Evolutionary conservation across 208 protist species (phyloP).

Genomic region (Leishmania tarentolae): DNA sequence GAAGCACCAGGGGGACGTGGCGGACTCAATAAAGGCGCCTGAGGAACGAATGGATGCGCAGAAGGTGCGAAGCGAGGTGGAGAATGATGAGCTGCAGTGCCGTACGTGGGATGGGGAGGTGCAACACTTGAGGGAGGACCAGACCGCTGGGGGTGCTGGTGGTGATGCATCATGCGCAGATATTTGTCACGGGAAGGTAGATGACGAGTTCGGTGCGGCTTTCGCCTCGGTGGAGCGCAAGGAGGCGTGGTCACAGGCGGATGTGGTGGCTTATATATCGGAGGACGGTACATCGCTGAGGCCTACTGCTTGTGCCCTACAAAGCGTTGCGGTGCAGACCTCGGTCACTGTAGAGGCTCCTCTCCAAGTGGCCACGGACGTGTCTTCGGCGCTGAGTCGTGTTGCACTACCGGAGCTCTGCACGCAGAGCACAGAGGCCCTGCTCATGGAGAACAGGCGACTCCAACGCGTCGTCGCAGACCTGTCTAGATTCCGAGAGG

Average conservation of each 20-base stretch:
- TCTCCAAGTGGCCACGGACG: not conserved
- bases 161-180: not conserved
- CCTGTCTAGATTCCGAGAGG: conserved; percentile 31
- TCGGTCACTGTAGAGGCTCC: not conserved
- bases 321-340: not conserved
- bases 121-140: not conserved
- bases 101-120: conserved; percentile 14
- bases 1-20: conserved; percentile 12
- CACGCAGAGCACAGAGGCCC: not conserved
- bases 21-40: not conserved
- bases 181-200: not conserved
- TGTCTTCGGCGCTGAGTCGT: not conserved
- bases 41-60: not conserved
- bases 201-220: not conserved
- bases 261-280: not conserved
- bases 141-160: not conserved
- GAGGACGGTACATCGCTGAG: not conserved
- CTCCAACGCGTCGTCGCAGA: conserved; percentile 14
- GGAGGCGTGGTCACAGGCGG: not conserved
- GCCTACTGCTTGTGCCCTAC: not conserved
- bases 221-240: not conserved
- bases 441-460: conserved; percentile 23
- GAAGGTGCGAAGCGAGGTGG: not conserved
- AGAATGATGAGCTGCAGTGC: conserved; percentile 26
- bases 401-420: not conserved